phyloP scores from a whole-genome alignment of 2,329 filamentous ascomycete genomes.

The Fusarium graminum region DNA sequence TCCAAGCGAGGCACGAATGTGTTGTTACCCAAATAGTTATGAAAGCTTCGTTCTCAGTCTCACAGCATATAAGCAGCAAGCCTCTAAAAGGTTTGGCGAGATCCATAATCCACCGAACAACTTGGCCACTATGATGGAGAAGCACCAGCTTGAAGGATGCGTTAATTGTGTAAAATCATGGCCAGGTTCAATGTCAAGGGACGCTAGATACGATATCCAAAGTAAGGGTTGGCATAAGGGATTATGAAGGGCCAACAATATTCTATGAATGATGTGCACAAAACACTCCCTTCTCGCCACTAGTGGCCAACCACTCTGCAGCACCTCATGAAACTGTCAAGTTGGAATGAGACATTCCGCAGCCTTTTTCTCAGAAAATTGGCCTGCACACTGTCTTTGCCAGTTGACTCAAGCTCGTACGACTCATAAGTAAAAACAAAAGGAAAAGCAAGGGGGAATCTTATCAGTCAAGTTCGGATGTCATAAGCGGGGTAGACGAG shows the following conservation, averaged over 20 bases:
- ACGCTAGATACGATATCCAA: constrained; percentile 5
- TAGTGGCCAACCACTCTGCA: constrained; percentile 11
- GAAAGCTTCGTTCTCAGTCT: constrained; percentile 26
- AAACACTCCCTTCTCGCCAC: constrained; percentile 28
- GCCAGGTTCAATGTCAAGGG: neutral
- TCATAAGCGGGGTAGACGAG: constrained; percentile 34
- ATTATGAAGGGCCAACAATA: constrained; percentile 18
- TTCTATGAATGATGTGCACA: constrained; percentile 22
- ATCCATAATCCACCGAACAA: constrained; percentile 10
- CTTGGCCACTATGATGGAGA: constrained; percentile 15
- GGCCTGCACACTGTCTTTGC: constrained; percentile 12
- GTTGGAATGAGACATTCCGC: constrained; percentile 37
- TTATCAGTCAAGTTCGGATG: constrained; percentile 24
- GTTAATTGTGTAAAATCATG: neutral
- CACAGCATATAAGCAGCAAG: constrained; percentile 36
- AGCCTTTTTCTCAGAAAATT: constrained; percentile 16
- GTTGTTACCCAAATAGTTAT: constrained; percentile 6
- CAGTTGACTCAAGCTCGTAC: constrained; percentile 33
- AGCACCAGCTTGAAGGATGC: neutral
- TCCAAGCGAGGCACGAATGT: constrained; percentile 1
- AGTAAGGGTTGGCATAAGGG: constrained; percentile 30
- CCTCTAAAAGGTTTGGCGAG: constrained; percentile 22
- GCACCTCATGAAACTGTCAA: neutral
- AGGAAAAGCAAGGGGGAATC: constrained; percentile 44
- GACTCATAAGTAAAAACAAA: constrained; percentile 3